These are phyloP conservation scores for Lasiosphaeriaceae sp. DNA, from an alignment of 495 filamentous ascomycete species.

Conservation along the genomic window DNA sequence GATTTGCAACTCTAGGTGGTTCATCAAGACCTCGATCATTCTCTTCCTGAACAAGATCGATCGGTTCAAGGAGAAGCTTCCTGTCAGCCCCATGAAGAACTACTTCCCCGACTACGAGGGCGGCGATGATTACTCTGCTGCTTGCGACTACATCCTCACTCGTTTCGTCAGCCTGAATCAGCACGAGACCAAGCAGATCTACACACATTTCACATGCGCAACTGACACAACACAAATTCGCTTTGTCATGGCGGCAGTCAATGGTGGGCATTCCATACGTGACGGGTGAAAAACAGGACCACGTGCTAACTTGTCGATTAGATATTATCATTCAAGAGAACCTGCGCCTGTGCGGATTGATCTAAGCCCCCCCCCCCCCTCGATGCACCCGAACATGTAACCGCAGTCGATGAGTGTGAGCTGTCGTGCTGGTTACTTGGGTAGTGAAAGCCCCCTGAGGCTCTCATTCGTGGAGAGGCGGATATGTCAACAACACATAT, in stretches of 20 bases:
- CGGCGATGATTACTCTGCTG: conserved; percentile 85
- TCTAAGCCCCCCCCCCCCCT: conserved; percentile 63
- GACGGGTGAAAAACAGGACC: not conserved
- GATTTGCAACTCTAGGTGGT: conserved; percentile 99
- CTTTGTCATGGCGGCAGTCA: conserved; percentile 99
- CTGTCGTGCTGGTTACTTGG: conserved; percentile 4
- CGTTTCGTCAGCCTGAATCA: conserved; percentile 96
- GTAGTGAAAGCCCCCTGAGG: conserved; percentile 12
- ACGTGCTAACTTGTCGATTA: conserved; percentile 38
- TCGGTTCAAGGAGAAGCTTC: conserved; percentile 98
- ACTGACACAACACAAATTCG: conserved; percentile 98
- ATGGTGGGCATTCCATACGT: conserved; percentile 62
- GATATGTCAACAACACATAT: not conserved
- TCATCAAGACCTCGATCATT: conserved; percentile 98
- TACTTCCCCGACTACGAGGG: conserved; percentile 99
- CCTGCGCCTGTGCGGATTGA: conserved; percentile 94
- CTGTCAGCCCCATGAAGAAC: conserved; percentile 99
- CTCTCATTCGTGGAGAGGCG: conserved; percentile 1
- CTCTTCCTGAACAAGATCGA: conserved; percentile 99
- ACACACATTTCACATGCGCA: conserved; percentile 98
- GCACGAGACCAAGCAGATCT: conserved; percentile 98
- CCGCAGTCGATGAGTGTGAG: not conserved
- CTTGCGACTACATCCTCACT: conserved; percentile 96
- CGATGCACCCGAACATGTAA: not conserved
- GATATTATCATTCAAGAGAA: conserved; percentile 99